A percentile compares a stretch with the other conserved stretches of the same genome.
phyloP scores from a whole-genome alignment of 371 early-diverging fungal species.

The Haplosporangium sp. region DNA sequence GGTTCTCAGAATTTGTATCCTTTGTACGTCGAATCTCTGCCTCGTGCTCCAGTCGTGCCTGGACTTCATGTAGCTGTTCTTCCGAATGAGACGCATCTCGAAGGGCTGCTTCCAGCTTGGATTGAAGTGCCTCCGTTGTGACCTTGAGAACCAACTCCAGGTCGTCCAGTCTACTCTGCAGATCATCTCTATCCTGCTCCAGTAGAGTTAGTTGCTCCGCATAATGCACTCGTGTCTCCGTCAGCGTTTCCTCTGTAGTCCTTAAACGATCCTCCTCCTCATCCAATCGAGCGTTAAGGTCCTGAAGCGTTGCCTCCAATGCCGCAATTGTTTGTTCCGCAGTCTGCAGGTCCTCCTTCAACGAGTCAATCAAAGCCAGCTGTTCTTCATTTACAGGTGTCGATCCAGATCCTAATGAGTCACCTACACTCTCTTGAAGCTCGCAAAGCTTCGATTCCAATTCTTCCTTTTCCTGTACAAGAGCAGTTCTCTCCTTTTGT shows the following conservation, averaged over 20 bases:
- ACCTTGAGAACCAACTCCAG: conserved; percentile 28
- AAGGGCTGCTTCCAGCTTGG: conserved; percentile 35
- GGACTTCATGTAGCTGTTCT: conserved; percentile 32
- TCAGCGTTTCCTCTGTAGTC: conserved; percentile 15
- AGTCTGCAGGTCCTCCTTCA: conserved; percentile 20
- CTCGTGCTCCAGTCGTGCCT: conserved; percentile 34
- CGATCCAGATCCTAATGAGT: not conserved
- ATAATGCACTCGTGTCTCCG: conserved; percentile 9
- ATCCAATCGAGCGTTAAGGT: conserved; percentile 6
- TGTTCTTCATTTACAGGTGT: conserved; percentile 12
- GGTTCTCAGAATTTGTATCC: conserved; percentile 23
- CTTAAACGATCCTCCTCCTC: conserved; percentile 16
- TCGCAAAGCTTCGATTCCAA: conserved; percentile 24
- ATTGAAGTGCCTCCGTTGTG: conserved; percentile 37
- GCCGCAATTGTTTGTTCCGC: conserved; percentile 20
- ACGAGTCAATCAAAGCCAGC: conserved; percentile 14
- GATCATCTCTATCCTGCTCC: conserved; percentile 39
- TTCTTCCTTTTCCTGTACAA: conserved; percentile 24
- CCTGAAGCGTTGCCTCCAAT: conserved; percentile 14
- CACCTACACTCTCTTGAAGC: conserved; percentile 7
- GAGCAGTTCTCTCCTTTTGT: conserved; percentile 36
- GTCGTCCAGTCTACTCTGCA: conserved; percentile 33
- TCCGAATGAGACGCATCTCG: conserved; percentile 31
- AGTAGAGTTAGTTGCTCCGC: conserved; percentile 17
- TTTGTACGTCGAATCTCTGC: conserved; percentile 26